Evolutionary conservation across 1,139 yeast genomes (phyloP).

Genomic region (Debaryomycetaceae sp.): DNA sequence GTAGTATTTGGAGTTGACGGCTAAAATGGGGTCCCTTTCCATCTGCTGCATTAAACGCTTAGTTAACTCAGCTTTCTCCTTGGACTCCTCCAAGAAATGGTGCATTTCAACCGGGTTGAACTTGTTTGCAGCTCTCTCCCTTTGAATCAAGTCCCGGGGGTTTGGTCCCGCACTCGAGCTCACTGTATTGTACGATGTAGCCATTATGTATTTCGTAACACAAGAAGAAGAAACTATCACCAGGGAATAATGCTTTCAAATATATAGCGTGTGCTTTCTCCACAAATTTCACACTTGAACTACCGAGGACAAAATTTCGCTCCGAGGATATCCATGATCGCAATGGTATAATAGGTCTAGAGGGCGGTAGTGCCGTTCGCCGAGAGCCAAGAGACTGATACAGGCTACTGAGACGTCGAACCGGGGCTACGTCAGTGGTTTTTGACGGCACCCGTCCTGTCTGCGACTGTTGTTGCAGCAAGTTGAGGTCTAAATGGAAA

Average conservation of each 20-base stretch:
- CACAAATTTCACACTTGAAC: constrained; percentile 1
- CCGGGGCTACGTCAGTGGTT: too few relatives aligned
- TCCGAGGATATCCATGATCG: neutral
- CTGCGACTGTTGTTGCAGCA: too few relatives aligned
- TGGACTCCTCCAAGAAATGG: constrained; percentile 39
- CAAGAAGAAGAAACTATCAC: neutral
- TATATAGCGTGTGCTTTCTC: constrained; percentile 1
- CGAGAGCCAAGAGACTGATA: too few relatives aligned
- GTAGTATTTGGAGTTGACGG: constrained; percentile 31
- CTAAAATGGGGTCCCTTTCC: constrained; percentile 44
- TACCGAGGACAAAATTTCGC: constrained; percentile 3
- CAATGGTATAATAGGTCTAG: too few relatives aligned
- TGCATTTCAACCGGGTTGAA: constrained; percentile 36
- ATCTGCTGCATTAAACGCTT: constrained; percentile 31
- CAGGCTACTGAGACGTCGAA: too few relatives aligned
- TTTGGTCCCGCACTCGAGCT: constrained; percentile 28
- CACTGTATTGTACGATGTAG: constrained; percentile 7
- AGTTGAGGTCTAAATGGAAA: too few relatives aligned
- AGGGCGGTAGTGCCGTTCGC: too few relatives aligned
- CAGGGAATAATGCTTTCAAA: neutral
- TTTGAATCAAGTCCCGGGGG: constrained; percentile 29
- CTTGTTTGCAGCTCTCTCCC: constrained; percentile 29
- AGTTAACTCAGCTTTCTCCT: constrained; percentile 27
- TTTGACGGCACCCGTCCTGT: too few relatives aligned
- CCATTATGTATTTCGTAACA: neutral